Evolutionary conservation across 148 eudicot species (phyloP).

Genomic region (Cornus controversa): DNA sequence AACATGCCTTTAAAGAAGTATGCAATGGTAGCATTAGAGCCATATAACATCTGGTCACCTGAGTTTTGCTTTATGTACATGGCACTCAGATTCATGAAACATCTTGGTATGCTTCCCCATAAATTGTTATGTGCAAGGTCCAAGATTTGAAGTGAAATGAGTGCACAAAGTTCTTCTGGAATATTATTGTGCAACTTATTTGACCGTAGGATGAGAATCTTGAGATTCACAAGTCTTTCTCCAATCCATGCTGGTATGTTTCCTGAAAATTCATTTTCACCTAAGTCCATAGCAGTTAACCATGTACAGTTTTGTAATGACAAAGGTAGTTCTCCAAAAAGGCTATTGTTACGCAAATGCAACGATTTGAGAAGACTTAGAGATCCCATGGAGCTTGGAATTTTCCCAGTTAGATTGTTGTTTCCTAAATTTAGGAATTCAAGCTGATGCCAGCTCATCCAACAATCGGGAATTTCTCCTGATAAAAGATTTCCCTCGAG

Average conservation of each 20-base stretch:
- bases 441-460: neutral
- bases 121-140: neutral
- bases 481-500: conserved; percentile 5
- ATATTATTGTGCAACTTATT: neutral
- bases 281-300: neutral
- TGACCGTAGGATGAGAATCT: neutral
- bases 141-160: neutral
- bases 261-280: neutral
- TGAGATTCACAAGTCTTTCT: neutral
- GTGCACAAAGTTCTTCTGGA: neutral
- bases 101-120: neutral
- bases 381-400: neutral
- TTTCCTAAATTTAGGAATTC: neutral
- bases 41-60: too few species aligned
- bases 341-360: neutral
- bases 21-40: neutral
- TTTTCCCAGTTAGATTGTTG: neutral
- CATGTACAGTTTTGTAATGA: neutral
- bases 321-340: neutral
- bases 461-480: neutral
- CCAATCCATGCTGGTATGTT: neutral
- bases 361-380: neutral
- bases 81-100: neutral
- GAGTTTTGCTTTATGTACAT: neutral
- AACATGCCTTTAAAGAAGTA: neutral